phyloP scores from a whole-genome alignment of 1,284 basidiomycete species.

The Sphagnurus paluster region DNA sequence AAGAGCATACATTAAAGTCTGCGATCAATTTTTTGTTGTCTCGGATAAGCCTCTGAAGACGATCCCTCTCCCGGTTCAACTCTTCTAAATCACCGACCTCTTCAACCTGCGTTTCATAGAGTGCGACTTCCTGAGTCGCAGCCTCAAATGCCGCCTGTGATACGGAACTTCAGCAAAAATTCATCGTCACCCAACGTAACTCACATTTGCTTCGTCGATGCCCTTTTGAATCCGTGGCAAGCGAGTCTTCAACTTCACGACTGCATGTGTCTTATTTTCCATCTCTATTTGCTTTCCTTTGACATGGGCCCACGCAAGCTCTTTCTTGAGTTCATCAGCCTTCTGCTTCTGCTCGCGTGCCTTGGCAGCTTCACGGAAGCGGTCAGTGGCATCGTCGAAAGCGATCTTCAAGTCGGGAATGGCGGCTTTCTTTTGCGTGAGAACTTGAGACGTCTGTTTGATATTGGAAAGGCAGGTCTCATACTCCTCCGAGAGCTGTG shows the following conservation, averaged over 20 bases:
- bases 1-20: conserved; percentile 45
- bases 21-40: conserved; percentile 45
- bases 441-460: conserved; percentile 59
- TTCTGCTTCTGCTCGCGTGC: conserved; percentile 73
- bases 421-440: conserved; percentile 68
- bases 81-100: conserved; percentile 55
- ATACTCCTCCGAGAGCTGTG: conserved; percentile 88
- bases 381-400: conserved; percentile 57
- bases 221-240: conserved; percentile 52
- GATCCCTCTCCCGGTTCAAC: conserved; percentile 44
- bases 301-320: conserved; percentile 91
- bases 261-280: conserved; percentile 48
- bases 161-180: background rate
- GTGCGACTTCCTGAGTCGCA: conserved; percentile 47
- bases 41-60: conserved; percentile 46
- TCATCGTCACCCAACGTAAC: conserved; percentile 7
- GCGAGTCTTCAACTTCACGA: conserved; percentile 45
- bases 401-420: conserved; percentile 72
- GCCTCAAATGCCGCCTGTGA: conserved; percentile 40
- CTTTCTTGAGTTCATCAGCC: conserved; percentile 71
- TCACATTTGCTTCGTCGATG: conserved; percentile 46
- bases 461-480: conserved; percentile 75
- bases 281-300: conserved; percentile 70
- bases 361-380: conserved; percentile 73
- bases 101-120: conserved; percentile 46